Base-by-base conservation (phyloP, 1,139 yeast species). In the Geotrichum aggregatum region DNA sequence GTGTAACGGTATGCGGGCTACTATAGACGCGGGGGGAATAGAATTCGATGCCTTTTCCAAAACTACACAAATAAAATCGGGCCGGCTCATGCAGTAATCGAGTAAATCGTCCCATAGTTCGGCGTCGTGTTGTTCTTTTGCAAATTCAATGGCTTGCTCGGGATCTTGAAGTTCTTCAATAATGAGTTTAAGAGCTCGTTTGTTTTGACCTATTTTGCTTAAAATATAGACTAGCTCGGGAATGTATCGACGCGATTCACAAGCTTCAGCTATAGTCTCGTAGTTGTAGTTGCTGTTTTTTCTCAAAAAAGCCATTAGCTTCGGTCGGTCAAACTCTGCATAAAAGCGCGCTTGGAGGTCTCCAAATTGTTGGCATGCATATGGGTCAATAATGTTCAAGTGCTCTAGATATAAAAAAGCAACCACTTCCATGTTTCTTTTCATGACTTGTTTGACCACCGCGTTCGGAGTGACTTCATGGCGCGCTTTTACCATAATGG, bases 61-160 rank as follows among this genome's bases (percentile, higher is more conserved):
- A 49, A 92, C 72, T 2, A 86, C 86, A 56, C 80, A 79, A 49
- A 91, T 83, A 64, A 87, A 89, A 14, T 75, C 73, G 0, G 96
- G 94, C 60, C 82, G 82, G 8, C 28, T 75, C 71, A 84, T 76
- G 18, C 96, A 83, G 64, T 83, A 82, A 21, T 79, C 81, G 13
- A 91, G 71, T 54, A 92, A 72, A 44, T 82, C 80, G 43, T 80
- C 80, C 96, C 97, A 89, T 6, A 89, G 72, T 14, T 87, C 94
- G 30, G 72, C 69, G 60, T 87, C 95, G 50, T 83, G 80, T 58
- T 84, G 81, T 18, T 76, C 74, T 54, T 78, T 82, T 1, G 92
- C 95, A 73, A 89, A 92, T 14, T 76, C 77, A 34, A 92, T 85
- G 0, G 98, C 98, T 60, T 79, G 76, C 41, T 77, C 77, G 0